Percentiles rank a stretch among this genome's conserved stretches.
phyloP scores from a whole-genome alignment of 164 flowering plant species.

The Nymphaea colorata region DNA sequence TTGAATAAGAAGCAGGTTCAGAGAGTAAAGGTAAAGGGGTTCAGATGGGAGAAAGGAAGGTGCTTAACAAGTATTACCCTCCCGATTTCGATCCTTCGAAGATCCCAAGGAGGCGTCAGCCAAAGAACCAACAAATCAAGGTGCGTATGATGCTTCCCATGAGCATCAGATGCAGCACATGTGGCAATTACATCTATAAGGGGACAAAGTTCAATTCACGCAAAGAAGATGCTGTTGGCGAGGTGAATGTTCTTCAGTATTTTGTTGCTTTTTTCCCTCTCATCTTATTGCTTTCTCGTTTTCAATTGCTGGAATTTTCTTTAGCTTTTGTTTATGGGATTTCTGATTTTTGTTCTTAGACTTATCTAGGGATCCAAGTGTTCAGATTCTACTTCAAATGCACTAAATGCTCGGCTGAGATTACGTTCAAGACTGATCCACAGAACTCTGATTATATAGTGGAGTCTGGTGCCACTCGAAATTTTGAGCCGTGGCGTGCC shows the following conservation, averaged over 20 bases:
- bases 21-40: background rate
- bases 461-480: slow-evolving; percentile 82
- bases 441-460: slow-evolving; percentile 86
- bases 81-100: slow-evolving; percentile 94
- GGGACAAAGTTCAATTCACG: slow-evolving; percentile 94
- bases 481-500: slow-evolving; percentile 96
- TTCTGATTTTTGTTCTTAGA: slow-evolving; percentile 28
- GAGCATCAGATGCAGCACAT: slow-evolving; percentile 78
- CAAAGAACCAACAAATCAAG: slow-evolving; percentile 82
- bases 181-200: slow-evolving; percentile 79
- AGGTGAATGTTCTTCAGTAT: slow-evolving; percentile 26
- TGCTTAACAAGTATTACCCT: slow-evolving; percentile 86
- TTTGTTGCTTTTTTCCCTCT: background rate
- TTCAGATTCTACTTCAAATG: slow-evolving; percentile 92
- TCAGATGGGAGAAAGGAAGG: slow-evolving; percentile 81
- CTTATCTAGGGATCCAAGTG: slow-evolving; percentile 77
- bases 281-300: background rate
- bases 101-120: slow-evolving; percentile 55
- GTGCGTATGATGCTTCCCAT: slow-evolving; percentile 97
- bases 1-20: no score
- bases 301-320: background rate
- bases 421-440: slow-evolving; percentile 86
- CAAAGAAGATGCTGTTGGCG: slow-evolving; percentile 79
- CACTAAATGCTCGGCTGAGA: slow-evolving; percentile 85
- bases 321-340: background rate